These are phyloP conservation scores for Theileria orientalis DNA, from an alignment of 169 alveolate species.

Conservation along the genomic window DNA sequence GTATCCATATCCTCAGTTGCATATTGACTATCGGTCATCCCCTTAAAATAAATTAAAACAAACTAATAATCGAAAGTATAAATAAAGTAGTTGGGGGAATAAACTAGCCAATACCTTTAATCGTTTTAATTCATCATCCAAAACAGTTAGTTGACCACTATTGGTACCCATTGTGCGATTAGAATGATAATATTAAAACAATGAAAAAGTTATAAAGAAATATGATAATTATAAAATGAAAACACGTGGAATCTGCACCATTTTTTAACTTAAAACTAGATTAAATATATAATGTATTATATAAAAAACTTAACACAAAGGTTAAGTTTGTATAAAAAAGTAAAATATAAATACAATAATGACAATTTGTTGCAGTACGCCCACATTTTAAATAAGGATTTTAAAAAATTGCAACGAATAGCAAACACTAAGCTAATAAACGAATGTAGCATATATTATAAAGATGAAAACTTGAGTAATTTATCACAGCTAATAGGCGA, in stretches of 20 bases:
- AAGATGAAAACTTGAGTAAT: background rate
- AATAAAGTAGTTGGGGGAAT: background rate
- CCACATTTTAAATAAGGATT: background rate
- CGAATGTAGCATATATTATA: background rate
- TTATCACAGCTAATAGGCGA: conserved; percentile 14
- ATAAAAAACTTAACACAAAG: background rate
- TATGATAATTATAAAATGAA: no score
- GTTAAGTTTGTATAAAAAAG: background rate
- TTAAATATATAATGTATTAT: background rate
- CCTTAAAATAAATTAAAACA: conserved; percentile 11
- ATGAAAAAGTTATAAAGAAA: background rate
- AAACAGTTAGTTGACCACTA: conserved; percentile 33
- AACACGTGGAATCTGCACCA: conserved; percentile 11
- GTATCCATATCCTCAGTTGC: conserved; percentile 42
- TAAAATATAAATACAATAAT: background rate
- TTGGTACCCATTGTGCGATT: conserved; percentile 55
- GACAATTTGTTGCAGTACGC: background rate
- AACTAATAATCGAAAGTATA: background rate
- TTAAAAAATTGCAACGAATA: background rate
- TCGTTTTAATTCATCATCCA: conserved; percentile 62
- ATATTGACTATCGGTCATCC: conserved; percentile 53
- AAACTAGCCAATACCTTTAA: conserved; percentile 24
- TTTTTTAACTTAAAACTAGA: background rate
- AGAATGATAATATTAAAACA: background rate
- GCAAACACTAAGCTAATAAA: background rate